Conservation (phyloP, 495 filamentous ascomycete genomes). For the Neurospora pannonica region DNA sequence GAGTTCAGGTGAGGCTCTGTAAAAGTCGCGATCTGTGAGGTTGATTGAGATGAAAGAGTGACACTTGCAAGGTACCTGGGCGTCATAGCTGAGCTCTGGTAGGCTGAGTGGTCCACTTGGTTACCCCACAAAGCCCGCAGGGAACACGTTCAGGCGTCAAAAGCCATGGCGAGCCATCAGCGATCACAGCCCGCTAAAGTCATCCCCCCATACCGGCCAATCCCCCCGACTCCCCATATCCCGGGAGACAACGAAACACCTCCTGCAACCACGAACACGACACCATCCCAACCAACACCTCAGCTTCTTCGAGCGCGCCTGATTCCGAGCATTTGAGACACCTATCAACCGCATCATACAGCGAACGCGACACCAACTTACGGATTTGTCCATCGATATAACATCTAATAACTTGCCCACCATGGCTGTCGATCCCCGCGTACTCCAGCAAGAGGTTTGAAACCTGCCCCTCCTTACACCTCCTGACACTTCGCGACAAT, state of each 20-base stretch:
- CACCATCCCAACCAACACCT: background rate
- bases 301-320: background rate
- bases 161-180: background rate
- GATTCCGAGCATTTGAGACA: background rate
- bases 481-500: conserved; percentile 3
- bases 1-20: background rate
- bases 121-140: background rate
- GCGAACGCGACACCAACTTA: background rate
- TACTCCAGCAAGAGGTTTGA: conserved; percentile 36
- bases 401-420: conserved; percentile 8
- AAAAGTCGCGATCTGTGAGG: background rate
- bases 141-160: background rate
- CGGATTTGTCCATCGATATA: background rate
- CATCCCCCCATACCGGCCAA: background rate
- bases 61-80: background rate
- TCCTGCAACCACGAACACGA: background rate
- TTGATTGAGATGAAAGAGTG: background rate
- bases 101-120: background rate
- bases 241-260: background rate
- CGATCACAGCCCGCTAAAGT: background rate
- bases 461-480: conserved; percentile 14
- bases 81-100: background rate
- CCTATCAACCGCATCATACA: background rate
- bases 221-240: background rate
- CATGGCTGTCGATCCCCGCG: conserved; percentile 40